Conservation (phyloP, 208 protist species). For the Crithidia mellificae region DNA sequence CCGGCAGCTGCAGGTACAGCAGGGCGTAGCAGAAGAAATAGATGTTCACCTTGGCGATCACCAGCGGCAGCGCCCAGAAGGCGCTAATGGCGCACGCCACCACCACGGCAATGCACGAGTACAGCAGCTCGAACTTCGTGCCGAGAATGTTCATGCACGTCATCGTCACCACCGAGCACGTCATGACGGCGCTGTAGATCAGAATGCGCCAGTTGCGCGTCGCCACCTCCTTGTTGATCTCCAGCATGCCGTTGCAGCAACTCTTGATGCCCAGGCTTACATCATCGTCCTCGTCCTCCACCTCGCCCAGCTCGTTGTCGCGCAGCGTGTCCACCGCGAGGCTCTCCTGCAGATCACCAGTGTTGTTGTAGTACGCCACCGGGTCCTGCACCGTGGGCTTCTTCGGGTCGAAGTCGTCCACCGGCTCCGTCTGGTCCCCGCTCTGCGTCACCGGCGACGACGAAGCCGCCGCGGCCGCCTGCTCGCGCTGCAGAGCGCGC, state of each 20-base stretch:
- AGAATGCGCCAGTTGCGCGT: slow-evolving; percentile 55
- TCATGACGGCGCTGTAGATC: slow-evolving; percentile 56
- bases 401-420: slow-evolving; percentile 17
- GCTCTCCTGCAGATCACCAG: slow-evolving; percentile 5
- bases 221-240: slow-evolving; percentile 66
- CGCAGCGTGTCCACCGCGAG: slow-evolving; percentile 18
- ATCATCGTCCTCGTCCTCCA: slow-evolving; percentile 11
- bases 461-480: not conserved
- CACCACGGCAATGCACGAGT: slow-evolving; percentile 38
- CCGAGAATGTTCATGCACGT: slow-evolving; percentile 47
- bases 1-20: slow-evolving; percentile 59
- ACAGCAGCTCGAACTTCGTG: slow-evolving; percentile 36
- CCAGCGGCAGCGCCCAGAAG: slow-evolving; percentile 64
- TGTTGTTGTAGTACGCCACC: slow-evolving; percentile 1
- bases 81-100: slow-evolving; percentile 37
- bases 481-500: slow-evolving; percentile 10
- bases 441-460: not conserved
- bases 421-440: not conserved
- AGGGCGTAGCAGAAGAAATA: slow-evolving; percentile 59
- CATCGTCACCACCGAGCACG: slow-evolving; percentile 44
- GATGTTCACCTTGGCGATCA: slow-evolving; percentile 74
- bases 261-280: slow-evolving; percentile 9
- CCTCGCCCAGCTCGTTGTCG: slow-evolving; percentile 4
- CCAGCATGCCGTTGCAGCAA: slow-evolving; percentile 45
- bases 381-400: slow-evolving; percentile 21